Evolutionary conservation across 345 rosid genomes (phyloP).

Genomic region (Rhizophora apiculata): DNA sequence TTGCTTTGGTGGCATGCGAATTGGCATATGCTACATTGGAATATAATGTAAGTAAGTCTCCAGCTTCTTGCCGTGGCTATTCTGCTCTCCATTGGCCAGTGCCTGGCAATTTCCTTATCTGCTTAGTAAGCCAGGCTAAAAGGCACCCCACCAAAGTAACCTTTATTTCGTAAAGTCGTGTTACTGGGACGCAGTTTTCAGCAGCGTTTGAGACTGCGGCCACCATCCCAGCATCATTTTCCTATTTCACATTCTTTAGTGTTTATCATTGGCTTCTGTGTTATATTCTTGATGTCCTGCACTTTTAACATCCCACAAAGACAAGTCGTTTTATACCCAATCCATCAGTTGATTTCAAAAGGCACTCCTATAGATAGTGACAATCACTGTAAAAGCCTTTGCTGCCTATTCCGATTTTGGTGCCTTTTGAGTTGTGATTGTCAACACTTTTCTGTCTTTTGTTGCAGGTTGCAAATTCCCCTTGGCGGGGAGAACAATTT

Average conservation of each 20-base stretch:
- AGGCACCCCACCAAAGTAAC: background rate
- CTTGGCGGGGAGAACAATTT: background rate
- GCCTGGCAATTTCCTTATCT: too few relatives aligned
- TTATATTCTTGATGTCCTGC: slow-evolving; percentile 8
- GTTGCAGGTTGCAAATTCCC: background rate
- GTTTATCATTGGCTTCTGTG: background rate
- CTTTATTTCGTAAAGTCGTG: background rate
- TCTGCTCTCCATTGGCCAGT: too few relatives aligned
- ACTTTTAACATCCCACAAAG: slow-evolving; percentile 1
- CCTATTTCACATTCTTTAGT: background rate
- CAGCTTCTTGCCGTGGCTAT: too few relatives aligned
- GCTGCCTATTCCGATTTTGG: background rate
- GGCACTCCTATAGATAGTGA: background rate
- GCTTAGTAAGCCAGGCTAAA: background rate
- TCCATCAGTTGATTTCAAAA: background rate
- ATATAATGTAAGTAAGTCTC: too few relatives aligned
- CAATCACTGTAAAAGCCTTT: background rate
- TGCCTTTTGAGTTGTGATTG: too few relatives aligned
- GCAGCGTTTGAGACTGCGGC: too few relatives aligned
- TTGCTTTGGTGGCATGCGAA: too few relatives aligned
- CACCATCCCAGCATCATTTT: too few relatives aligned
- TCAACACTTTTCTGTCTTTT: background rate
- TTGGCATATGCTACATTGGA: too few relatives aligned
- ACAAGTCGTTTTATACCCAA: background rate
- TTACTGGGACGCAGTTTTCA: too few relatives aligned